Conservation (phyloP, 306 rosid genomes). For the Urtica urens region DNA sequence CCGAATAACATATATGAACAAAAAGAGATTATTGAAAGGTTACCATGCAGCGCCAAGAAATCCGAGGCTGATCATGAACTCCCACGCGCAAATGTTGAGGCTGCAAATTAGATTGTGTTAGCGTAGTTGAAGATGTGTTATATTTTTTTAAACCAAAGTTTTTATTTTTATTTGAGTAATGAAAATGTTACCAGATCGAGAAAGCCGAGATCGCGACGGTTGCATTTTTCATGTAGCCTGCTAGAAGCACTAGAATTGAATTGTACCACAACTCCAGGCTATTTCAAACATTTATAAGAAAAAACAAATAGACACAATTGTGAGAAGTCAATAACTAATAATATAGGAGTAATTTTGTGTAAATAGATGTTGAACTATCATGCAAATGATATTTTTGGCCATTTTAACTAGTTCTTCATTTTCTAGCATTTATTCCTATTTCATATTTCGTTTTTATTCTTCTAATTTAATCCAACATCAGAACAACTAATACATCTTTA, state of each 20-base stretch:
- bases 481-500: too few relatives aligned
- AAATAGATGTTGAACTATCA: too few relatives aligned
- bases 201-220: conserved; percentile 38
- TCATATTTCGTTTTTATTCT: too few relatives aligned
- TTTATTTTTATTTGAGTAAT: background rate
- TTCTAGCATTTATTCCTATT: too few relatives aligned
- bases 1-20: background rate
- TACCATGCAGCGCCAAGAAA: conserved; percentile 43
- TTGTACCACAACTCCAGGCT: conserved; percentile 50
- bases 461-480: too few relatives aligned
- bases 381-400: too few relatives aligned
- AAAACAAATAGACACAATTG: too few relatives aligned
- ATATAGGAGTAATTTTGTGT: too few relatives aligned
- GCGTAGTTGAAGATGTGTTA: background rate
- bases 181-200: conserved; percentile 32
- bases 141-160: background rate
- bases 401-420: too few relatives aligned
- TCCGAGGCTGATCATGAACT: conserved; percentile 42
- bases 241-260: conserved; percentile 33
- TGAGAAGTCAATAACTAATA: too few relatives aligned
- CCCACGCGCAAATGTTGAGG: conserved; percentile 49
- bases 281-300: background rate
- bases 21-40: too few relatives aligned
- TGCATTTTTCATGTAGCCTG: conserved; percentile 38
- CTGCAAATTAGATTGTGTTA: conserved; percentile 17